Percentiles rank a stretch among this genome's conserved stretches.
Evolutionary conservation across 495 filamentous ascomycete species (phyloP).

Genomic region (Daldinia vernicosa): DNA sequence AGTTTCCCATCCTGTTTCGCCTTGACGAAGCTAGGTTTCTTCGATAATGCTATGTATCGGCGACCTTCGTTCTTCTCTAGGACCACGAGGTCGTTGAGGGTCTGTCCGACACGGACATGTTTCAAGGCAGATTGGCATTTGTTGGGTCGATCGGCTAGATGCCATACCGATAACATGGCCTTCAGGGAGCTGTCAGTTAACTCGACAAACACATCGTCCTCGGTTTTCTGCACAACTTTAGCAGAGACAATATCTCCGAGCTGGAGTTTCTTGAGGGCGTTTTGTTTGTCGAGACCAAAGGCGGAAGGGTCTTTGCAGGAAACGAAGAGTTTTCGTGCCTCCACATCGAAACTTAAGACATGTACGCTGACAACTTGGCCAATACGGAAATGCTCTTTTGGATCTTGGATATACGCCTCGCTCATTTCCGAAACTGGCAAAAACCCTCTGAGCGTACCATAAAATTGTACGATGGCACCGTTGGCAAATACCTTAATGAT

Average conservation of each 20-base stretch:
- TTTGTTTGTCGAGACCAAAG: slow-evolving; percentile 77
- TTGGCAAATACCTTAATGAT: slow-evolving; percentile 77
- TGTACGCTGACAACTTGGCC: slow-evolving; percentile 93
- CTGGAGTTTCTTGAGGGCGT: slow-evolving; percentile 74
- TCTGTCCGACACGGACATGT: slow-evolving; percentile 82
- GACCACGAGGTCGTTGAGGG: slow-evolving; percentile 81
- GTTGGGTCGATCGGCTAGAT: slow-evolving; percentile 80
- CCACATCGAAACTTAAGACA: slow-evolving; percentile 77
- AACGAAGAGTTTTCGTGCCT: slow-evolving; percentile 76
- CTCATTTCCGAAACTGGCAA: slow-evolving; percentile 96
- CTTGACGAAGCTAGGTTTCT: slow-evolving; percentile 82
- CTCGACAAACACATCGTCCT: slow-evolving; percentile 79
- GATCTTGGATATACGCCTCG: slow-evolving; percentile 91
- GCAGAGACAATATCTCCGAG: slow-evolving; percentile 77
- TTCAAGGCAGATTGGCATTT: slow-evolving; percentile 79
- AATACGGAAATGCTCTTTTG: slow-evolving; percentile 83
- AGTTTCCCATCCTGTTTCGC: slow-evolving; percentile 72
- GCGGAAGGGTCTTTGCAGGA: slow-evolving; percentile 89
- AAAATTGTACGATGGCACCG: slow-evolving; percentile 94
- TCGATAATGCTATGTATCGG: slow-evolving; percentile 75
- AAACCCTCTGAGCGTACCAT: slow-evolving; percentile 80
- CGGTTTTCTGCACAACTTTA: slow-evolving; percentile 84
- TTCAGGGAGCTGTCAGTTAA: slow-evolving; percentile 74
- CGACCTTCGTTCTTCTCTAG: slow-evolving; percentile 79
- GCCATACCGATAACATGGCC: slow-evolving; percentile 75